These are phyloP conservation scores for Candida pseudoviswanathii DNA, from an alignment of 1,139 yeast genomes.

Conservation along the genomic window DNA sequence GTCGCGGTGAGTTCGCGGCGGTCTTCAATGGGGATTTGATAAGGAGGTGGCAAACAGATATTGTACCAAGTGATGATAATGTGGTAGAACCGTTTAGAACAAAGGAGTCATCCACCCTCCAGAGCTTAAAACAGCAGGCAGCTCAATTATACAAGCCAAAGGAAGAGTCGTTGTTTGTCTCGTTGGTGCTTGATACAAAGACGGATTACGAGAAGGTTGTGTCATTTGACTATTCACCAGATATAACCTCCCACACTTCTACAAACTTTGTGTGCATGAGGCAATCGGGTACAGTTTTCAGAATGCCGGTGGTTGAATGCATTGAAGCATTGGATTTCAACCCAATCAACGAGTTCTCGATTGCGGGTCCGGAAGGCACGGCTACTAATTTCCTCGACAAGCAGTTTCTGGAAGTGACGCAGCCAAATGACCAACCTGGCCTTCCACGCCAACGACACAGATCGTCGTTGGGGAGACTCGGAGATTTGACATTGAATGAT, in stretches of 20 bases:
- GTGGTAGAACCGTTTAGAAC: conserved; percentile 7
- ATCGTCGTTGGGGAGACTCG: conserved; percentile 15
- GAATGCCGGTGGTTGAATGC: conserved; percentile 75
- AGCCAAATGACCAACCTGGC: conserved; percentile 8
- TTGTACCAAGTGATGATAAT: conserved; percentile 43
- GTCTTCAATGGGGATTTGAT: conserved; percentile 77
- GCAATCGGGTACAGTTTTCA: conserved; percentile 83
- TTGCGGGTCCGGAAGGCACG: conserved; percentile 66
- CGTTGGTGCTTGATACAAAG: conserved; percentile 72
- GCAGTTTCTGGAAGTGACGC: conserved; percentile 9
- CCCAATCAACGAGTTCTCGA: conserved; percentile 68
- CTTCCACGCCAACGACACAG: conserved; percentile 10
- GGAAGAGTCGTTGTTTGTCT: conserved; percentile 67
- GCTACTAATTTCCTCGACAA: conserved; percentile 39
- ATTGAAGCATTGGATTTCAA: conserved; percentile 67
- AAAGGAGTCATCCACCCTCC: conserved; percentile 16
- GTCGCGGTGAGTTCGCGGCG: conserved; percentile 77
- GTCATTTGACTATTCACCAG: conserved; percentile 81
- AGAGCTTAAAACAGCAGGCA: conserved; percentile 38
- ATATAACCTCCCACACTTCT: conserved; percentile 44
- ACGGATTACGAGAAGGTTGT: conserved; percentile 81
- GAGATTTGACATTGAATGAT: conserved; percentile 23
- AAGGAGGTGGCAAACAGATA: conserved; percentile 80
- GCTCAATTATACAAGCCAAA: conserved; percentile 36
- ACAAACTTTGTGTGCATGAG: conserved; percentile 78